Evolutionary conservation across 345 rosid genomes (phyloP), one percentile per base, ranked within the genome.

Genomic region (Ceriops zippeliana): DNA sequence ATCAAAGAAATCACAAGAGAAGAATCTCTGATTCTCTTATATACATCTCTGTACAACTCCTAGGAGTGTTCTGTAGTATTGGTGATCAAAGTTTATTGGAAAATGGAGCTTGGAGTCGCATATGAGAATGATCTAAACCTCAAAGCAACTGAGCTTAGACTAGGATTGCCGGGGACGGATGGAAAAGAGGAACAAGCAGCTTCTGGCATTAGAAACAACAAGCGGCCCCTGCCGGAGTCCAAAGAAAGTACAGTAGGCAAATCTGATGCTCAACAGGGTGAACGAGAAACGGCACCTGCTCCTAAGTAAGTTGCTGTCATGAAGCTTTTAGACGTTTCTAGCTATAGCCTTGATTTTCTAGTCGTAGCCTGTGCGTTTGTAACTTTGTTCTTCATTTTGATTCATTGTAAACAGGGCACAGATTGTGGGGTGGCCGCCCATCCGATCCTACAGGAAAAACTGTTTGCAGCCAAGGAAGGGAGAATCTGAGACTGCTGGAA

Each of bases 91-190:
- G 17, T 30, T 30, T 46, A 17, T 15, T 30, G 24, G 49, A 63
- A 76, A 57, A 85, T 86, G 87, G 85, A 70, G 71, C 73, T 56
- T 38, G 69, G 28, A 53, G 78, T 78, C 71, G 80, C 71, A 2
- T 81, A 70, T 63, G 80, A 85, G 79, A 82, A 80, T 73, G 92
- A 80, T 73, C 84, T 89, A 58, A 88, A 89, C 80, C 81, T 91
- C 49, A 85, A 84, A 83, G 98, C 87, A 6, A 93, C 98, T 9
- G 97, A 93, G 84, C 90, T 93, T 6, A 82, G 96, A 68, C 80
- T 95, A 61, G 97, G 97, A 38, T 78, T 90, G 75, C 99, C 99
- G 0, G 99, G 98, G 61, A 82, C 88, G 2, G 82, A 66, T 56
- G 72, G 81, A 60, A 68, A 17, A 16, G 83, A 85, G 21, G 77